A percentile compares a stretch with the other conserved stretches of the same genome.
phyloP scores from a whole-genome alignment of 1,284 basidiomycete genomes.

The Omphalotus olearius region DNA sequence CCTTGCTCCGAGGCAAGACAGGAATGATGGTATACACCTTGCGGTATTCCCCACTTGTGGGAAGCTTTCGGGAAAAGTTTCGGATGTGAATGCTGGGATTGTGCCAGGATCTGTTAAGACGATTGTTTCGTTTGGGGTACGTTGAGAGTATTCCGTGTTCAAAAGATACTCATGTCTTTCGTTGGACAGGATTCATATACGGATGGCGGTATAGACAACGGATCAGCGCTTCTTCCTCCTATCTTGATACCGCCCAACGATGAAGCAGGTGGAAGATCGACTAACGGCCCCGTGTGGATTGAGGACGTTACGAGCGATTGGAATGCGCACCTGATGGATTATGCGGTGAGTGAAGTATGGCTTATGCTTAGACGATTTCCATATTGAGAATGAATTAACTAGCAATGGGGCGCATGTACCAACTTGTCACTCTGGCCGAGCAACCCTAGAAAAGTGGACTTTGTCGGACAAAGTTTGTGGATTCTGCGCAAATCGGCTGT shows the following conservation, averaged over 20 bases:
- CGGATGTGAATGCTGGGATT: slow-evolving; percentile 35
- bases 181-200: slow-evolving; percentile 30
- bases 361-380: background rate
- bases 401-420: slow-evolving; percentile 29
- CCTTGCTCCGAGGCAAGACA: too few species aligned
- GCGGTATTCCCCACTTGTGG: slow-evolving; percentile 34
- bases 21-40: slow-evolving; percentile 29
- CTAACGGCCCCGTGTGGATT: slow-evolving; percentile 32
- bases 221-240: slow-evolving; percentile 27
- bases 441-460: slow-evolving; percentile 27
- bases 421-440: slow-evolving; percentile 31
- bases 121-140: slow-evolving; percentile 36
- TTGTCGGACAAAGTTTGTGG: slow-evolving; percentile 27
- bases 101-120: slow-evolving; percentile 27
- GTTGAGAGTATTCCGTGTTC: background rate
- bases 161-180: background rate
- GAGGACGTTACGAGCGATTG: slow-evolving; percentile 29
- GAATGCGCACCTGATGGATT: slow-evolving; percentile 30
- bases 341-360: slow-evolving; percentile 25
- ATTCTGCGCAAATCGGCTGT: background rate
- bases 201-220: slow-evolving; percentile 28
- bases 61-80: slow-evolving; percentile 23
- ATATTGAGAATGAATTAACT: background rate
- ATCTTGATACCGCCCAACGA: slow-evolving; percentile 26
- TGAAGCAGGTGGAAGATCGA: slow-evolving; percentile 29